Conservation (phyloP, 2,329 filamentous ascomycete genomes). For the Ophiostoma populinum region DNA sequence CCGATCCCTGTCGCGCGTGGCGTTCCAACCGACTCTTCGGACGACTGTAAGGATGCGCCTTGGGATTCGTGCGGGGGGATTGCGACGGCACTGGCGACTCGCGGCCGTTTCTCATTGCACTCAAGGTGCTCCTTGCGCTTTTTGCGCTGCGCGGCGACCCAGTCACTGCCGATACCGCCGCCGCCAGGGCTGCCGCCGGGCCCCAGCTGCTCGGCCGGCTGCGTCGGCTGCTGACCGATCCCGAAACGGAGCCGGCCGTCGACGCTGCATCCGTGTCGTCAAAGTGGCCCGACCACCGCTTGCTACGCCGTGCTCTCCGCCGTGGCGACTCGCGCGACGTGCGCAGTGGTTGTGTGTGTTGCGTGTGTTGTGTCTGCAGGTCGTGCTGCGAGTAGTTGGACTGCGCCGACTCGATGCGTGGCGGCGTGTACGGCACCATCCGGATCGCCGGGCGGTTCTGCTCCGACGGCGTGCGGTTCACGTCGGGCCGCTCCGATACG, state of each 20-base stretch:
- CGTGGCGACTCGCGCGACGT: not conserved
- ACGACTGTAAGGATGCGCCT: constrained; percentile 1
- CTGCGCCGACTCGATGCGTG: constrained; percentile 18
- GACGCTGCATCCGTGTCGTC: constrained; percentile 6
- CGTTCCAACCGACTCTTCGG: not conserved
- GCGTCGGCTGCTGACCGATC: constrained; percentile 2
- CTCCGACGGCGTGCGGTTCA: constrained; percentile 24
- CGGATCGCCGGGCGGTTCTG: constrained; percentile 26
- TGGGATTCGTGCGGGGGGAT: constrained; percentile 3
- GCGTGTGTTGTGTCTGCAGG: not conserved
- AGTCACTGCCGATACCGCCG: constrained; percentile 1
- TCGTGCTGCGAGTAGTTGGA: not conserved
- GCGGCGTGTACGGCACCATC: constrained; percentile 31
- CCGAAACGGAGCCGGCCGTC: not conserved
- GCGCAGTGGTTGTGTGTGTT: constrained; percentile 1
- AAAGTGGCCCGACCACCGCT: too few species aligned
- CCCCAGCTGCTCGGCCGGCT: constrained; percentile 10
- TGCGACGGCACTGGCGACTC: not conserved
- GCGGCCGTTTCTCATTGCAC: too few species aligned
- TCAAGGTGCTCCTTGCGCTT: not conserved
- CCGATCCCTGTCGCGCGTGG: constrained; percentile 1
- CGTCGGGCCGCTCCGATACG: too few species aligned
- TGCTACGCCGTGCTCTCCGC: too few species aligned
- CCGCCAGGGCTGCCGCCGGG: constrained; percentile 5
- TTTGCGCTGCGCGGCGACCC: not conserved